Percentiles rank a stretch among this genome's conserved stretches.
Evolutionary conservation across 1,284 basidiomycete genomes (phyloP).

Genomic region (Rhodotorula sp.): DNA sequence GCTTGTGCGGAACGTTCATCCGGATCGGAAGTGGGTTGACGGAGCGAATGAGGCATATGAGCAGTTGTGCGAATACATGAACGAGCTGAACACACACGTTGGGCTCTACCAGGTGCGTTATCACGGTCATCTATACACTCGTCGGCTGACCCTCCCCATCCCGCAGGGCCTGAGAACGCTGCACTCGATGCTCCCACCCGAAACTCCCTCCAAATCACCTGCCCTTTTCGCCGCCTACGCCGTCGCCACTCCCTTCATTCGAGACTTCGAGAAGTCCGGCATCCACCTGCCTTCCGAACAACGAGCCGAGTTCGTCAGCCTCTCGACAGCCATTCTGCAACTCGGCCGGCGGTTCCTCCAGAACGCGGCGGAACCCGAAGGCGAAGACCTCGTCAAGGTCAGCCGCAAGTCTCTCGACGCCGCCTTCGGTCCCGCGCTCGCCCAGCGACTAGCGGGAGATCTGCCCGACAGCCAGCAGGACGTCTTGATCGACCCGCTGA

Average conservation of each 20-base stretch:
- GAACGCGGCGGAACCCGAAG: slow-evolving; percentile 34
- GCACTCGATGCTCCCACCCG: slow-evolving; percentile 33
- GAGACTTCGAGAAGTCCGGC: slow-evolving; percentile 96
- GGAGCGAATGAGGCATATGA: slow-evolving; percentile 87
- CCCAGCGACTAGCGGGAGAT: slow-evolving; percentile 20
- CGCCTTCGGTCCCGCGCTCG: slow-evolving; percentile 22
- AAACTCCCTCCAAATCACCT: slow-evolving; percentile 36
- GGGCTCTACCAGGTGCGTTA: slow-evolving; percentile 75
- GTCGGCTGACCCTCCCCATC: background rate
- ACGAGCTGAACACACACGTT: slow-evolving; percentile 92
- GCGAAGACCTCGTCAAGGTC: slow-evolving; percentile 58
- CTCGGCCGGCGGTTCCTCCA: slow-evolving; percentile 83
- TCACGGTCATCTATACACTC: background rate
- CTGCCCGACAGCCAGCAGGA: background rate
- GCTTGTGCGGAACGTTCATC: slow-evolving; percentile 88
- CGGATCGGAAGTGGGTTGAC: slow-evolving; percentile 75
- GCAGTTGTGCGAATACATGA: slow-evolving; percentile 93
- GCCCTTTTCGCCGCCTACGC: slow-evolving; percentile 42
- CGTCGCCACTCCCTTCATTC: slow-evolving; percentile 85
- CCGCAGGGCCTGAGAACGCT: slow-evolving; percentile 46
- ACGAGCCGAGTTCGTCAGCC: slow-evolving; percentile 76
- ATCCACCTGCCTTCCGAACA: slow-evolving; percentile 79
- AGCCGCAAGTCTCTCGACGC: slow-evolving; percentile 39
- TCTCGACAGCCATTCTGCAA: slow-evolving; percentile 88
- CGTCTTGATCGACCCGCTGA: slow-evolving; percentile 26